Conservation (phyloP, 75 land plant species). For the Pinus albicaulis region DNA sequence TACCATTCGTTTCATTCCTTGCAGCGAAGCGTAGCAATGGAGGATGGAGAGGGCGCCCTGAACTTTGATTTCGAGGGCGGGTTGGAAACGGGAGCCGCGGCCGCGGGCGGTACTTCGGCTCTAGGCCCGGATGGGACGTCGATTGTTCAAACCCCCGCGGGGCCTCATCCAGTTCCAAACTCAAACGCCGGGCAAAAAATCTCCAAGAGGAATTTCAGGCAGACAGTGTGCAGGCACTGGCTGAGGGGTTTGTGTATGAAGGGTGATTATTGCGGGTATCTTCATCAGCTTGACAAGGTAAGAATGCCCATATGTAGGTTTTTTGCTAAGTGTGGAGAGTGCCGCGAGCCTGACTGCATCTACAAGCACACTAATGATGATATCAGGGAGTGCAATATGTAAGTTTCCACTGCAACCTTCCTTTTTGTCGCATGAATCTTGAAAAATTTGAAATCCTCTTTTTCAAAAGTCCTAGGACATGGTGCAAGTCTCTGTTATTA, state of each 20-base stretch:
- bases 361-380: constrained; percentile 26
- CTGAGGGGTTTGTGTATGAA: constrained; percentile 28
- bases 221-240: constrained; percentile 29
- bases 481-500: too few relatives aligned
- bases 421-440: too few relatives aligned
- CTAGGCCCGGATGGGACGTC: constrained; percentile 8
- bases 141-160: constrained; percentile 1
- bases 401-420: constrained; percentile 7
- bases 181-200: constrained; percentile 2
- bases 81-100: neutral
- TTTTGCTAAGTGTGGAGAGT: constrained; percentile 22
- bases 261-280: constrained; percentile 17
- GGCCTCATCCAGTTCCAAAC: neutral
- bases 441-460: too few relatives aligned
- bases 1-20: neutral
- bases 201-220: constrained; percentile 12
- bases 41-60: constrained; percentile 18
- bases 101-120: constrained; percentile 12
- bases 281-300: constrained; percentile 19
- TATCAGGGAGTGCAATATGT: constrained; percentile 21
- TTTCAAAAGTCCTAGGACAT: too few relatives aligned
- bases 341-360: constrained; percentile 21
- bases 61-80: constrained; percentile 27
- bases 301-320: constrained; percentile 24
- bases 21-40: constrained; percentile 1